Conservation (phyloP, 176 grass and related monocot genomes). For the Avena eriantha region DNA sequence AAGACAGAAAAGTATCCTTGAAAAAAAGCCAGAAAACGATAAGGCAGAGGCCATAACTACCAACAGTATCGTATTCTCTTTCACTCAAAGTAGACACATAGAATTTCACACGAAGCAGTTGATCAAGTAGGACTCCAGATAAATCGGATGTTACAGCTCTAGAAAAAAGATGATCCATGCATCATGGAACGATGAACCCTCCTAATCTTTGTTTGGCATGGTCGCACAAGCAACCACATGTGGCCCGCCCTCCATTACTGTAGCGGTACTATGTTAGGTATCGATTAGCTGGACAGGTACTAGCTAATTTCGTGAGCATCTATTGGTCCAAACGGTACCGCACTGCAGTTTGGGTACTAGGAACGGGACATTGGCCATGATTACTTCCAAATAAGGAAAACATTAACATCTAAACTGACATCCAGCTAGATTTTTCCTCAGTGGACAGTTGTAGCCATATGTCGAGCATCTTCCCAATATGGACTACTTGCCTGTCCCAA, state of each 20-base stretch:
- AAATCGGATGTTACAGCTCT: not conserved
- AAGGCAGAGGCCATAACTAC: not conserved
- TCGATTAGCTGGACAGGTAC: not conserved
- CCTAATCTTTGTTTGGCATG: too few species aligned
- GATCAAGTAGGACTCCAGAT: not conserved
- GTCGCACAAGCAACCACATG: too few species aligned
- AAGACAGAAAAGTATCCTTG: too few species aligned
- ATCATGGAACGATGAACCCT: not conserved
- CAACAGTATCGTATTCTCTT: not conserved
- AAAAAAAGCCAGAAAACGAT: not conserved
- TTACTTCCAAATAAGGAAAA: conserved; percentile 45
- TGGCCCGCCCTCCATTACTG: too few species aligned
- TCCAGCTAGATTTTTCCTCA: not conserved
- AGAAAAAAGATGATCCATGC: not conserved
- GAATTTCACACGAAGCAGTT: not conserved
- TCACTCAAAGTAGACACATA: not conserved
- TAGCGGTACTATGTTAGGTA: conserved; percentile 30
- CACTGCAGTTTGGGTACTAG: not conserved
- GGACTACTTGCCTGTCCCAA: not conserved
- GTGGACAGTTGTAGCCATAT: not conserved
- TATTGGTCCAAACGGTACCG: not conserved
- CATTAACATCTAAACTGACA: conserved; percentile 41
- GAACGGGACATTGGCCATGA: not conserved
- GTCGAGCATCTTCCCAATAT: not conserved
- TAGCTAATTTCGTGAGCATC: conserved; percentile 17